Percentiles rank a stretch among this genome's conserved stretches.
Evolutionary conservation across 306 rosid genomes (phyloP).

Genomic region (Luffa aegyptiaca): DNA sequence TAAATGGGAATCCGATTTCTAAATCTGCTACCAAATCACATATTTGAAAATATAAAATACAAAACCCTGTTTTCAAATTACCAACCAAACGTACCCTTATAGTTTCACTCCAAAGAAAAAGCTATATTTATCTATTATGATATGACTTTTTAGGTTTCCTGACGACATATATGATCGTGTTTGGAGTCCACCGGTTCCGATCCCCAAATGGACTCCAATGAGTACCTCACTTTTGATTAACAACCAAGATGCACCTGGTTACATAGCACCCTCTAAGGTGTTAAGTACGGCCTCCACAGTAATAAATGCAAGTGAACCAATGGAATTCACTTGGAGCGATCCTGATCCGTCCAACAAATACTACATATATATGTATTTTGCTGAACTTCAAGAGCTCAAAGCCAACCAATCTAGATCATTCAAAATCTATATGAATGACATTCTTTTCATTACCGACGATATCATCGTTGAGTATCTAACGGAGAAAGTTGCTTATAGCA

Average conservation of each 20-base stretch:
- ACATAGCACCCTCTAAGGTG: neutral
- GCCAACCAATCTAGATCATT: constrained; percentile 24
- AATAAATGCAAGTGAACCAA: constrained; percentile 1
- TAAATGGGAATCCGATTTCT: too few species aligned
- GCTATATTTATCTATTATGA: neutral
- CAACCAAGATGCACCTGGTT: neutral
- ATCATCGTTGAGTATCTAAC: neutral
- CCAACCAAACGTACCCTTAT: too few species aligned
- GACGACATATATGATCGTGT: neutral
- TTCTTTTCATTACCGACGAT: neutral
- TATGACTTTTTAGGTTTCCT: neutral
- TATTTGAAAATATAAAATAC: too few species aligned
- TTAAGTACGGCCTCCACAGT: constrained; percentile 19
- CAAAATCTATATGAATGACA: constrained; percentile 23
- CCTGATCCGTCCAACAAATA: constrained; percentile 5
- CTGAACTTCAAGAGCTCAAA: constrained; percentile 19
- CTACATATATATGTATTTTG: constrained; percentile 29
- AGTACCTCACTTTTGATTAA: neutral
- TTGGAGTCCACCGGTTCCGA: neutral
- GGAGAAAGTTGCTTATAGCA: neutral
- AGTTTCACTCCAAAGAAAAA: too few species aligned
- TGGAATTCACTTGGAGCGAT: constrained; percentile 14
- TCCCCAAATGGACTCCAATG: neutral
- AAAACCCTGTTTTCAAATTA: too few species aligned
- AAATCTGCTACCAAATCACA: too few species aligned